phyloP scores from a whole-genome alignment of 768 basidiomycete genomes.

The Mycena metata region DNA sequence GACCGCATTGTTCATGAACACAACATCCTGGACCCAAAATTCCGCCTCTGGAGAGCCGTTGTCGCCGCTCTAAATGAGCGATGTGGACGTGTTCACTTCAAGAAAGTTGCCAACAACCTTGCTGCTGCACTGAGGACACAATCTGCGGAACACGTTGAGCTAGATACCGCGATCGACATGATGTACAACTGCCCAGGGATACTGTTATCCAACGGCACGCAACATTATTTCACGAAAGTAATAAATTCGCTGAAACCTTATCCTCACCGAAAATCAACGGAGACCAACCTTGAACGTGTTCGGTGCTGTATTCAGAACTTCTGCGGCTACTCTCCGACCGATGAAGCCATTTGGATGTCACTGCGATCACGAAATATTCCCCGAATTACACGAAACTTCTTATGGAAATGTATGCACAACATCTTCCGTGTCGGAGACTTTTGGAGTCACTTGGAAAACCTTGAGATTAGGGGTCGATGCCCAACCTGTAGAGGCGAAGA shows the following conservation, averaged over 20 bases:
- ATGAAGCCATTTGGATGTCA: neutral
- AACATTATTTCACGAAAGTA: slow-evolving; percentile 4
- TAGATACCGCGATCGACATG: slow-evolving; percentile 9
- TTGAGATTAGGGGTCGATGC: too few relatives aligned
- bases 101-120: neutral
- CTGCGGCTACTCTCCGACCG: neutral
- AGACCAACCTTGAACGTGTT: neutral
- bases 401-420: neutral
- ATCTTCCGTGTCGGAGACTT: too few relatives aligned
- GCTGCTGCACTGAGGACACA: neutral
- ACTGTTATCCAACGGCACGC: neutral
- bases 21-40: slow-evolving; percentile 7
- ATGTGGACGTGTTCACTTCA: slow-evolving; percentile 1
- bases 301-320: slow-evolving; percentile 1
- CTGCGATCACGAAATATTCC: neutral
- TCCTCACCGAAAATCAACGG: neutral
- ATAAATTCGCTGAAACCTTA: neutral
- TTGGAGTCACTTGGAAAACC: too few relatives aligned
- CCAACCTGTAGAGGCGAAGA: too few relatives aligned
- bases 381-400: slow-evolving; percentile 2
- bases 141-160: neutral
- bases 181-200: slow-evolving; percentile 10
- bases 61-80: slow-evolving; percentile 1
- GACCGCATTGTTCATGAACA: neutral
- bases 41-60: slow-evolving; percentile 2